A percentile compares a stretch with the other conserved stretches of the same genome.
These are phyloP conservation scores for Melampsora americana DNA, from an alignment of 1,284 basidiomycete genomes.

Conservation along the genomic window DNA sequence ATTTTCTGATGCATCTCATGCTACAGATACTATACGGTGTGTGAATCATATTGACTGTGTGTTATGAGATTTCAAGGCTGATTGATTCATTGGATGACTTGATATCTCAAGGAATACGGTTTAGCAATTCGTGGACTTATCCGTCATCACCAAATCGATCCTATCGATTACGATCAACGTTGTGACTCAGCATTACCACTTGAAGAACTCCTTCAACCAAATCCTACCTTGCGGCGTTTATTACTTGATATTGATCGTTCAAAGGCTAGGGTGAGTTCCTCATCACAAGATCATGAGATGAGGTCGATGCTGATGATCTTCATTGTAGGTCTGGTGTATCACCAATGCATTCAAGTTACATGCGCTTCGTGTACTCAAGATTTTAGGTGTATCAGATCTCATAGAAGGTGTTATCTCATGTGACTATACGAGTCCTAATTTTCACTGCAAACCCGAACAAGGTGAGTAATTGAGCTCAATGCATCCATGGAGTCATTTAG, in stretches of 20 bases:
- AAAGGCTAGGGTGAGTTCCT: slow-evolving; percentile 61
- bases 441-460: slow-evolving; percentile 75
- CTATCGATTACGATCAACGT: slow-evolving; percentile 77
- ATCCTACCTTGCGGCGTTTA: slow-evolving; percentile 65
- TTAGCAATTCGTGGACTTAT: slow-evolving; percentile 79
- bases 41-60: slow-evolving; percentile 34
- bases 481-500: not conserved
- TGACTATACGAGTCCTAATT: slow-evolving; percentile 68
- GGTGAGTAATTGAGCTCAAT: slow-evolving; percentile 45
- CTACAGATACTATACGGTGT: slow-evolving; percentile 65
- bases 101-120: slow-evolving; percentile 60
- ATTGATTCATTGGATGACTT: not conserved
- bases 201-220: slow-evolving; percentile 71
- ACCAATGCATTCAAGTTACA: slow-evolving; percentile 59
- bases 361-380: slow-evolving; percentile 71
- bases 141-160: slow-evolving; percentile 75
- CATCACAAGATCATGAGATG: not conserved
- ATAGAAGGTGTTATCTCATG: slow-evolving; percentile 78
- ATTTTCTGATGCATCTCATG: too few species aligned
- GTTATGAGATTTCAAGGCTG: not conserved
- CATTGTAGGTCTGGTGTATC: slow-evolving; percentile 29
- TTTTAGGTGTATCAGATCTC: slow-evolving; percentile 69
- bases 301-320: slow-evolving; percentile 57
- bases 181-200: slow-evolving; percentile 80
- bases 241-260: slow-evolving; percentile 73